Evolutionary conservation across 306 rosid genomes (phyloP).

Genomic region (Luffa acutangula): DNA sequence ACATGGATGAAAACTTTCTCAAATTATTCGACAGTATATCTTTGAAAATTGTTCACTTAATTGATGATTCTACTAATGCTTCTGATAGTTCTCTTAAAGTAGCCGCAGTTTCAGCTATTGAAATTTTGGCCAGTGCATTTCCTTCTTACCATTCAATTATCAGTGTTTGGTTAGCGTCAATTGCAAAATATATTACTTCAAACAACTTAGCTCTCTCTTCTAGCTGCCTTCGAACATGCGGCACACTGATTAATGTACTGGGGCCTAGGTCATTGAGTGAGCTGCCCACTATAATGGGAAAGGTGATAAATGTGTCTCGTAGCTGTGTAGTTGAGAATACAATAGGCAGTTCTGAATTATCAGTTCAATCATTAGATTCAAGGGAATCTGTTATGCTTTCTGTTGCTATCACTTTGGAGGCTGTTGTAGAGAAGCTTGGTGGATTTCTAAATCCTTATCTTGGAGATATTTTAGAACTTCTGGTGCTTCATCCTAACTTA

Average conservation of each 20-base stretch:
- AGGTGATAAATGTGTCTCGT: conserved; percentile 41
- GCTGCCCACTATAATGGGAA: conserved; percentile 71
- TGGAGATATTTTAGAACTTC: conserved; percentile 46
- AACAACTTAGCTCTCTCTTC: conserved; percentile 38
- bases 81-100: conserved; percentile 50
- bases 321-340: conserved; percentile 23
- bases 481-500: conserved; percentile 56
- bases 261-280: conserved; percentile 71
- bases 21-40: conserved; percentile 44
- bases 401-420: conserved; percentile 59
- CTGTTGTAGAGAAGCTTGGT: conserved; percentile 73
- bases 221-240: conserved; percentile 64
- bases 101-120: conserved; percentile 78
- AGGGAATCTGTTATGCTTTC: conserved; percentile 41
- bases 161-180: conserved; percentile 45
- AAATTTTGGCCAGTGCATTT: conserved; percentile 51
- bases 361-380: conserved; percentile 20
- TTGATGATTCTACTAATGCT: conserved; percentile 38
- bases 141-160: conserved; percentile 47
- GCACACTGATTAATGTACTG: conserved; percentile 64
- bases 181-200: conserved; percentile 36
- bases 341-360: conserved; percentile 5
- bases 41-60: conserved; percentile 39
- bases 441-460: conserved; percentile 77
- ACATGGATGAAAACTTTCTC: conserved; percentile 40